Evolutionary conservation across 2,329 filamentous ascomycete species (phyloP), one percentile per base, ranked within the genome.

Genomic region (Hypoxylon sp.): DNA sequence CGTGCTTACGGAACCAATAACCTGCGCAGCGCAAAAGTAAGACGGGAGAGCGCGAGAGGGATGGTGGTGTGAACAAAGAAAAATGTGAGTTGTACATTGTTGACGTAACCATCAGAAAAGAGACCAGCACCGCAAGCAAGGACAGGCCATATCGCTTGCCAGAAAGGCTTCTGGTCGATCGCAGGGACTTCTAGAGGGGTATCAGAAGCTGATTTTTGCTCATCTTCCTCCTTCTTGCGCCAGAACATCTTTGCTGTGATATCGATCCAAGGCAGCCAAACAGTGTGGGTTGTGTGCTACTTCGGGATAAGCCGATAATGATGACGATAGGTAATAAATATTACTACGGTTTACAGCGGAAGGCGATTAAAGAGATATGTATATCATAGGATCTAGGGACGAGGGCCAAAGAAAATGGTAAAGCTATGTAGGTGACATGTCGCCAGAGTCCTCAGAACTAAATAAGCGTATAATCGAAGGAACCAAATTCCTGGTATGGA

Each of bases 31-130:
- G 52, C 60, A 57, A 37, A 39, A 17, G 52, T 70, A 24, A 70
- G 69, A 26, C 17, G 50, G 59, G 14, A 37, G 39, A 22, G 39
- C 17, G 22, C 14, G 54, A 13, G 24, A 35, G 47, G 17, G 29
- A 37, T 24, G 22, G n/a, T 3, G 29, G 9, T 54, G 13, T 31
- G 26, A 31, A 48, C 5, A 59, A 35, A 22, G 14, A 22, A 37
- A 31, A 10, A 19, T 8, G 26, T 24, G 48, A 50, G 19, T 48
- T 82, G 74, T 81, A 94, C 92, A 76, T 93, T 94, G 81, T 97
- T 97, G 77, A 97, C 88, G 79, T 97, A 97, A 14, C 94, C 94
- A 79, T 97, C 94, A 24, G 91, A 94, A 81, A 97, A 97, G 1
- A 97, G 85, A 75, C 94, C 94, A 57, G 94, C 92, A 71, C 94